A percentile compares a stretch with the other conserved stretches of the same genome.
Evolutionary conservation across 495 filamentous ascomycete species (phyloP).

Genomic region (Tuber melanosporum): DNA sequence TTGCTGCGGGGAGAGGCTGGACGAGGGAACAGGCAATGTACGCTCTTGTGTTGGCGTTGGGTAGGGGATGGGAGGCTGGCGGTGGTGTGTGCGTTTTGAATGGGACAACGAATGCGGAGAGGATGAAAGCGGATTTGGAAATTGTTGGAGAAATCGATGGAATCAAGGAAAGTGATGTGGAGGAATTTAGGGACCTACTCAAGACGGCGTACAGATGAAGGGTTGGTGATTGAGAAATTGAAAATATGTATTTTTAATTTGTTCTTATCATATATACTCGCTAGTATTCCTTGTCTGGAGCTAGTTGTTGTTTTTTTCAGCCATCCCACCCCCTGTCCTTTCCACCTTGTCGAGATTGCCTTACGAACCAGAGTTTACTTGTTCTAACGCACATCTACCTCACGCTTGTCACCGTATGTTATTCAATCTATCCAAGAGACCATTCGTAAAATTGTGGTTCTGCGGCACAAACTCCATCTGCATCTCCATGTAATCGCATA

Average conservation of each 20-base stretch:
- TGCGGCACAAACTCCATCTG: neutral
- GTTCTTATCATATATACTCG: neutral
- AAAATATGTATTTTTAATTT: neutral
- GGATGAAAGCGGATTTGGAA: constrained; percentile 62
- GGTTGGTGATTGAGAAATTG: neutral
- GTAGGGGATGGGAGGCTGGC: constrained; percentile 40
- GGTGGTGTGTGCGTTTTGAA: constrained; percentile 57
- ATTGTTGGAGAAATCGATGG: constrained; percentile 49
- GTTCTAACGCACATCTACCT: neutral
- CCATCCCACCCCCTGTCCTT: neutral
- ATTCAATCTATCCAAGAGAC: neutral
- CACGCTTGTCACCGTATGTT: neutral
- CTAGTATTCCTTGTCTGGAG: neutral
- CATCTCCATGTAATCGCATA: neutral
- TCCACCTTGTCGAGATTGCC: neutral
- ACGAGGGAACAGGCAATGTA: constrained; percentile 54
- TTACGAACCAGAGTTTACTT: neutral
- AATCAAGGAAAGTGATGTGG: constrained; percentile 47
- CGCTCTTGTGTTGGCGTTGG: constrained; percentile 57
- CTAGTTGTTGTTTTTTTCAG: neutral
- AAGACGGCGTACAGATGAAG: constrained; percentile 46
- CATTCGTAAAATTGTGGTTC: neutral
- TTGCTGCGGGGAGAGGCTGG: constrained; percentile 49
- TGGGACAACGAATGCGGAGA: constrained; percentile 58
- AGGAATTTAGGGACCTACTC: constrained; percentile 45